Evolutionary conservation across 352 stramenopile species (phyloP).

Genomic region (Phytophthora sp.): DNA sequence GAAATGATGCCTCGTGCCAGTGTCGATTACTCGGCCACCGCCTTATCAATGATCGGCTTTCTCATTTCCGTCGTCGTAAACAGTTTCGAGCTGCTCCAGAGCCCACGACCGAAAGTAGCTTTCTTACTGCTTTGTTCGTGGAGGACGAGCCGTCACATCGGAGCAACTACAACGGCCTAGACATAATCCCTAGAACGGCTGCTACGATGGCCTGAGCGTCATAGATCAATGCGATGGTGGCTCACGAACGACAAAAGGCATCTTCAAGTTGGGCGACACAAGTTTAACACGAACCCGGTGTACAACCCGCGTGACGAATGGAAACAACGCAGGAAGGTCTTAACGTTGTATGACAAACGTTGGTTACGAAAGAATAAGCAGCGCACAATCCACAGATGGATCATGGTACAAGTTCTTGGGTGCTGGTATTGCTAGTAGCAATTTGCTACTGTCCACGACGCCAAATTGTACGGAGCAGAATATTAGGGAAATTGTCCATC

Average conservation of each 20-base stretch:
- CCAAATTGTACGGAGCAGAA: constrained; percentile 5
- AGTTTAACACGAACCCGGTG: too few relatives aligned
- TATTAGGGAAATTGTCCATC: constrained; percentile 14
- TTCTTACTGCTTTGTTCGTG: constrained; percentile 22
- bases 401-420: too few relatives aligned
- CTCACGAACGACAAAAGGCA: too few relatives aligned
- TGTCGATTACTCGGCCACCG: constrained; percentile 64
- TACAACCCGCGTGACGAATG: too few relatives aligned
- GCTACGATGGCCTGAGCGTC: constrained; percentile 25
- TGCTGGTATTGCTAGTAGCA: not conserved
- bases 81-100: constrained; percentile 18
- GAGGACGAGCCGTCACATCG: constrained; percentile 15
- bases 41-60: constrained; percentile 19
- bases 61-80: constrained; percentile 19
- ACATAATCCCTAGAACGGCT: constrained; percentile 7
- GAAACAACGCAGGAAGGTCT: too few relatives aligned
- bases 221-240: not conserved
- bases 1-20: constrained; percentile 26
- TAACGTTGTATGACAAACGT: constrained; percentile 12
- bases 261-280: too few relatives aligned
- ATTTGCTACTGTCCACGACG: not conserved
- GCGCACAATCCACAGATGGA: constrained; percentile 6
- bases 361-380: constrained; percentile 25
- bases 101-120: constrained; percentile 10
- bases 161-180: constrained; percentile 19